Base-by-base conservation (phyloP, 805 yeast genomes). In the Maudiozyma saulgeensis region DNA sequence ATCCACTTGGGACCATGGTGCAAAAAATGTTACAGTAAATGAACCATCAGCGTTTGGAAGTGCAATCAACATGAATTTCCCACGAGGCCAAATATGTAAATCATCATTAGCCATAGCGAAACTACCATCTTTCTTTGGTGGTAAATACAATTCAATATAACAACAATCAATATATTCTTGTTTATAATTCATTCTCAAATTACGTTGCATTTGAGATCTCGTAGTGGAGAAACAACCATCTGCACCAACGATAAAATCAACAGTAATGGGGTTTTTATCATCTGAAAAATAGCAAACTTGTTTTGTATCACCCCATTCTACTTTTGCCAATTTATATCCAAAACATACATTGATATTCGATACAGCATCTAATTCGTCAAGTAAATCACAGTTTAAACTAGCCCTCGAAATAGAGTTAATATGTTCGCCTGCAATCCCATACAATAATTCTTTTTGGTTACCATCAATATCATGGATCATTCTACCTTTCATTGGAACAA, bases 1-100 rank as follows among this genome's bases (percentile, higher is more conserved):
- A 49, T 84, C 85, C 21, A 84, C 78, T 16, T 84, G 60, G 5
- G 68, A 60, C 82, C 88, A 82, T 1, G 96, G 87, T 11, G 87
- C 88, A 70, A 90, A 90, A 56, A 89, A 81, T 0, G 97, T 90
- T 1, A 87, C 82, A 0, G 96, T 90, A 66, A 89, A 90, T 6
- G 95, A 82, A 0, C 91, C 93, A 62, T 87, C 95, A 23, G 69
- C 65, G 56, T 90, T 90, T 9, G 97, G 86, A 51, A 90, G 73
- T 0, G 96, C 96, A 59, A 90, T 90, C 56, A 90, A 74, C 97
- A 90, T 90, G 62, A 73, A 87, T 48, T 85, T 74, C 51, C 81
- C 78, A 43, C 96, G 72, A 4, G 97, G 97, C 97, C 97, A 90
- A 43, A 90, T 87, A 60, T 90, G 97, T 46, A 90, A 73, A 62